Percentiles rank a stretch among this genome's conserved stretches.
Evolutionary conservation across 1,284 basidiomycete genomes (phyloP).

Genomic region (Puccinia hordei): DNA sequence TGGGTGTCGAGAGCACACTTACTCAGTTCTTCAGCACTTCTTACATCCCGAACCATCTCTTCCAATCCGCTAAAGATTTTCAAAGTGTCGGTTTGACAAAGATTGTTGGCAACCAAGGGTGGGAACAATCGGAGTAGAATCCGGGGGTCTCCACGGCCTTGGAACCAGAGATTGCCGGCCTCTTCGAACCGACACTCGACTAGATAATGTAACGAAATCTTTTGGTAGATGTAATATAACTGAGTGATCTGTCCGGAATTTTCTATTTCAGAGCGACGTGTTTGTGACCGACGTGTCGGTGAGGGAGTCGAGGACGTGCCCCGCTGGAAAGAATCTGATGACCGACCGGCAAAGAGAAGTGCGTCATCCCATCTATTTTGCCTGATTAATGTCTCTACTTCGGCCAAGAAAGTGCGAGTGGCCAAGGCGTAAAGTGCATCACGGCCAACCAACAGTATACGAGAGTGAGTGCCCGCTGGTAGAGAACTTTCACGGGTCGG

Average conservation of each 20-base stretch:
- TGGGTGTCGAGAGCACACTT: conserved; percentile 62
- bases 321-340: conserved; percentile 61
- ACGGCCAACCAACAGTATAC: conserved; percentile 65
- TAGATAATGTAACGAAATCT: conserved; percentile 73
- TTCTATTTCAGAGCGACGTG: conserved; percentile 15
- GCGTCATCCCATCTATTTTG: conserved; percentile 70
- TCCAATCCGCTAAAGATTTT: conserved; percentile 71
- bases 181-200: conserved; percentile 73
- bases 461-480: conserved; percentile 2
- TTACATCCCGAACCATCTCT: conserved; percentile 68
- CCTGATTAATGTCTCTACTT: conserved; percentile 71
- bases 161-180: conserved; percentile 72
- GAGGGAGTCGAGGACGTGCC: conserved; percentile 59
- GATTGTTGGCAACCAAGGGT: conserved; percentile 65
- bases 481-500: not conserved
- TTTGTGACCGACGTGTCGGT: conserved; percentile 14
- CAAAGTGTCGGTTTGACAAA: conserved; percentile 61
- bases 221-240: conserved; percentile 73
- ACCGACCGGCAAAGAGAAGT: conserved; percentile 67
- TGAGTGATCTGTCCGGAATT: conserved; percentile 61
- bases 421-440: conserved; percentile 71
- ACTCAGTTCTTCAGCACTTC: conserved; percentile 74
- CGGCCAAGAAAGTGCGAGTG: conserved; percentile 71
- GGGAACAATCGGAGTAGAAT: conserved; percentile 75
- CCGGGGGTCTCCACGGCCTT: conserved; percentile 73